These are phyloP conservation scores for Theileria orientalis DNA, from an alignment of 169 alveolate species.

Conservation along the genomic window DNA sequence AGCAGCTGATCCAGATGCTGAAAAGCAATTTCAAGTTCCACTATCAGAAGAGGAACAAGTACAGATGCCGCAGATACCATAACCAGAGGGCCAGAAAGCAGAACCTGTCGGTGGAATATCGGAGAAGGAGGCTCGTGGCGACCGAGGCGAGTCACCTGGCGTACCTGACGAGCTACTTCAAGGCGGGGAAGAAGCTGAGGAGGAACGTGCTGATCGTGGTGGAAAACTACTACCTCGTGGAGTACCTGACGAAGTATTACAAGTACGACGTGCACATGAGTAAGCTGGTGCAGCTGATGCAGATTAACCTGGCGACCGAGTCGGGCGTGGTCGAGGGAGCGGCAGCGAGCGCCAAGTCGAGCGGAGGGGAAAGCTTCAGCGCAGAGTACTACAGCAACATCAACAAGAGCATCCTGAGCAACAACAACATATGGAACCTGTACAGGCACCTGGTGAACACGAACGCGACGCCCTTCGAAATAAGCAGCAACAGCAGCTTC, in stretches of 20 bases:
- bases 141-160: slow-evolving; percentile 20
- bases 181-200: slow-evolving; percentile 25
- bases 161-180: slow-evolving; percentile 10
- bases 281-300: not conserved
- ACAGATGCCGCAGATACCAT: not conserved
- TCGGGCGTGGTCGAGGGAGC: too few relatives aligned
- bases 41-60: too few relatives aligned
- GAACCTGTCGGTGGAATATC: slow-evolving; percentile 16
- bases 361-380: not conserved
- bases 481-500: not conserved
- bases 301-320: not conserved
- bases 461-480: too few relatives aligned
- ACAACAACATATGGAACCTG: not conserved
- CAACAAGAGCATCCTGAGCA: not conserved
- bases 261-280: not conserved
- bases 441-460: not conserved
- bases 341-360: not conserved
- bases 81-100: not conserved
- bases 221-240: slow-evolving; percentile 36
- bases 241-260: slow-evolving; percentile 19
- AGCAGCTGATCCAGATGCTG: not conserved
- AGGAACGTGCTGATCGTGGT: slow-evolving; percentile 40
- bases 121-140: slow-evolving; percentile 21
- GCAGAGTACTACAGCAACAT: not conserved
- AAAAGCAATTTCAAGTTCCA: not conserved